Percentiles rank a stretch among this genome's conserved stretches.
These are phyloP conservation scores for Blakeslea trispora DNA, from an alignment of 371 early-diverging fungal species.

Conservation along the genomic window DNA sequence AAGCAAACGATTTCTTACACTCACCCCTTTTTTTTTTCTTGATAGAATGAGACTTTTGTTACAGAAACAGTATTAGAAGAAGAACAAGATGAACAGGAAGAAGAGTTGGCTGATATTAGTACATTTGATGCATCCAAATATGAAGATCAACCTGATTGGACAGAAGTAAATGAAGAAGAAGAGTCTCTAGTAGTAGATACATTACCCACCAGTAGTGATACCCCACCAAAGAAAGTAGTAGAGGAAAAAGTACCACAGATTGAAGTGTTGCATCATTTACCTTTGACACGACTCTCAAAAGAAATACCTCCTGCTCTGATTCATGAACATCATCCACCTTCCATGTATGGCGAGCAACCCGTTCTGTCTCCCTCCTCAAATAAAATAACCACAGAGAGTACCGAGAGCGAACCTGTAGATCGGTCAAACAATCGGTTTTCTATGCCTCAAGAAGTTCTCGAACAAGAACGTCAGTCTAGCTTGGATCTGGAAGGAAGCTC, in stretches of 20 bases:
- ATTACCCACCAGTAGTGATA: background rate
- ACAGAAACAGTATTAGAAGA: too few relatives aligned
- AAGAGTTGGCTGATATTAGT: slow-evolving; percentile 16
- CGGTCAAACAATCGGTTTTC: slow-evolving; percentile 15
- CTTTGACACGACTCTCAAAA: slow-evolving; percentile 17
- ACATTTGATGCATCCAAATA: slow-evolving; percentile 12
- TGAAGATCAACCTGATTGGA: slow-evolving; percentile 27
- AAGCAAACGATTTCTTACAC: background rate
- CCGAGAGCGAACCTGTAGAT: too few relatives aligned
- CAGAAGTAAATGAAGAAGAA: slow-evolving; percentile 16
- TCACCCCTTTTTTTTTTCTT: slow-evolving; percentile 4
- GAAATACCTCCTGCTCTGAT: slow-evolving; percentile 21
- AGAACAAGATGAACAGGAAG: slow-evolving; percentile 3
- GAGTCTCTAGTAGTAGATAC: too few relatives aligned
- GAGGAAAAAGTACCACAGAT: slow-evolving; percentile 19
- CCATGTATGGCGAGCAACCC: slow-evolving; percentile 19
- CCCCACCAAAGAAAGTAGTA: background rate
- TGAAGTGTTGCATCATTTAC: slow-evolving; percentile 18
- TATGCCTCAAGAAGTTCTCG: slow-evolving; percentile 15
- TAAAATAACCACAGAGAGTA: background rate
- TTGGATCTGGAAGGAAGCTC: too few relatives aligned
- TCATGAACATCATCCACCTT: slow-evolving; percentile 14
- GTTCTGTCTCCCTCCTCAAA: slow-evolving; percentile 6
- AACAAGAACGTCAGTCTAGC: too few relatives aligned
- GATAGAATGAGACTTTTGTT: too few relatives aligned